These are phyloP conservation scores for Claviceps maximensis DNA, from an alignment of 2,329 filamentous ascomycete genomes.

Conservation along the genomic window DNA sequence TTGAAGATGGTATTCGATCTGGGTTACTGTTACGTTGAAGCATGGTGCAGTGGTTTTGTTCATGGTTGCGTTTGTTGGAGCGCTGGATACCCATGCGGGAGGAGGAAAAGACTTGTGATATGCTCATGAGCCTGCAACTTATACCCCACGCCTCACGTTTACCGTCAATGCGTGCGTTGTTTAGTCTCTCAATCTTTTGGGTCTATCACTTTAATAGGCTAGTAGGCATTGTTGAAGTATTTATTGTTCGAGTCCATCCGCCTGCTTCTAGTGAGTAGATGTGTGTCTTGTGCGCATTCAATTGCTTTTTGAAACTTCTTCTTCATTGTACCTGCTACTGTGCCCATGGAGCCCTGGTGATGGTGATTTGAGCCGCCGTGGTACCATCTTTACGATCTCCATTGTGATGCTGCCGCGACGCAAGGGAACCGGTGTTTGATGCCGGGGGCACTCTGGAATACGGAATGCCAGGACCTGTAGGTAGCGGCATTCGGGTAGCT, in stretches of 20 bases:
- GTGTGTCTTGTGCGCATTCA: not conserved
- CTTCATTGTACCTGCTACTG: slow-evolving; percentile 11
- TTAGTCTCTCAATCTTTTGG: slow-evolving; percentile 6
- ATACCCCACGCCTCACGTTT: slow-evolving; percentile 15
- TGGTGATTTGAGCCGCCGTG: slow-evolving; percentile 24
- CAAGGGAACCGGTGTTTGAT: slow-evolving; percentile 15
- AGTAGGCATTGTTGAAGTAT: slow-evolving; percentile 4
- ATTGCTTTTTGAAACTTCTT: not conserved
- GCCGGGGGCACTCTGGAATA: slow-evolving; percentile 24
- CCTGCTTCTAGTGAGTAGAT: not conserved
- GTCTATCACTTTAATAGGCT: slow-evolving; percentile 6
- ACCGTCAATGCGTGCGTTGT: slow-evolving; percentile 4
- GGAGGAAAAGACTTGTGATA: slow-evolving; percentile 12
- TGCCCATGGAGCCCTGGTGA: slow-evolving; percentile 36
- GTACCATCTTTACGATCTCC: slow-evolving; percentile 13
- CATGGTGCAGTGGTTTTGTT: slow-evolving; percentile 7
- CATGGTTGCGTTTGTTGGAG: slow-evolving; percentile 9
- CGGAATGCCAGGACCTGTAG: slow-evolving; percentile 23
- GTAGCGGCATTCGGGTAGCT: slow-evolving; percentile 24
- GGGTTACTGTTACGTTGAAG: slow-evolving; percentile 3
- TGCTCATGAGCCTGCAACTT: slow-evolving; percentile 14
- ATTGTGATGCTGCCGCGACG: slow-evolving; percentile 11
- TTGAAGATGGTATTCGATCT: not conserved
- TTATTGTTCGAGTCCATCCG: not conserved
- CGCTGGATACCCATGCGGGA: slow-evolving; percentile 21